phyloP scores from a whole-genome alignment of 495 filamentous ascomycete species.

The Recurvomyces mirabilis region DNA sequence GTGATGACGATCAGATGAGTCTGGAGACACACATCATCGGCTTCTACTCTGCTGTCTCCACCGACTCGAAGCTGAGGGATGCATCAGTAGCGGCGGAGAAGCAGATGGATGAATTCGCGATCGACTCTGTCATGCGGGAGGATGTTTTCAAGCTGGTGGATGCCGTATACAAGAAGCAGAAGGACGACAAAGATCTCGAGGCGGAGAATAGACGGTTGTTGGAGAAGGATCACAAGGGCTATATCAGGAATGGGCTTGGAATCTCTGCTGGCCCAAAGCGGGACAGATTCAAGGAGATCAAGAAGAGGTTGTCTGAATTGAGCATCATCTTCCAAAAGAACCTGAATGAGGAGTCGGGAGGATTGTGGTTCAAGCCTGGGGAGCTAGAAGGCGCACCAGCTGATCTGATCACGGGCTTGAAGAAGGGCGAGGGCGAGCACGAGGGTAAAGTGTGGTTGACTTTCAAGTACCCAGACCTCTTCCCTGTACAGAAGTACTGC shows the following conservation, averaged over 20 bases:
- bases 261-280: constrained; percentile 50
- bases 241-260: constrained; percentile 51
- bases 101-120: constrained; percentile 54
- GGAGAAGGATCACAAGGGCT: constrained; percentile 59
- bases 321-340: constrained; percentile 59
- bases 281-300: constrained; percentile 61
- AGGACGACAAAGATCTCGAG: constrained; percentile 44
- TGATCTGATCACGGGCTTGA: constrained; percentile 42
- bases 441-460: constrained; percentile 52
- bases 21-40: constrained; percentile 34
- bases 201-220: constrained; percentile 52
- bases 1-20: constrained; percentile 35
- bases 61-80: constrained; percentile 36
- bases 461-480: constrained; percentile 61
- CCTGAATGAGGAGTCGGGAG: constrained; percentile 57
- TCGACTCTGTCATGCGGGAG: constrained; percentile 57
- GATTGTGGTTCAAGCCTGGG: constrained; percentile 51
- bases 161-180: constrained; percentile 42
- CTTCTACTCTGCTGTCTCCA: constrained; percentile 40
- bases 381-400: constrained; percentile 54
- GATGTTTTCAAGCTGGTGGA: constrained; percentile 55
- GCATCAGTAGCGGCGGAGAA: constrained; percentile 58
- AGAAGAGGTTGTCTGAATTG: constrained; percentile 55
- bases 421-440: constrained; percentile 37
- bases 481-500: constrained; percentile 54